Evolutionary conservation across 345 rosid genomes (phyloP).

Genomic region (Pistacia vera): DNA sequence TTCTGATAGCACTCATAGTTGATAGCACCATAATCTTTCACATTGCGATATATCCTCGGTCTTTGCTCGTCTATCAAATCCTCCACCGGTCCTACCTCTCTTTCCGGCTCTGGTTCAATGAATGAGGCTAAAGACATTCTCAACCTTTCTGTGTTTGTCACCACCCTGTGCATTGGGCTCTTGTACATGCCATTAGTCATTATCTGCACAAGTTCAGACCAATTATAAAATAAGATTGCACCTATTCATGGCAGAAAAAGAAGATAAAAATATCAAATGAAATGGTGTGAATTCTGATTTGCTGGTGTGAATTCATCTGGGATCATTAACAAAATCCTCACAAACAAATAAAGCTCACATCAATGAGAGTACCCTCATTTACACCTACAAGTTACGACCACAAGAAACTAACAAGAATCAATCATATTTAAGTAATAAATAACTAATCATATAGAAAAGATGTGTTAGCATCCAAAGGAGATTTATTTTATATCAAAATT

Average conservation of each 20-base stretch:
- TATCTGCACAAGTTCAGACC: slow-evolving; percentile 34
- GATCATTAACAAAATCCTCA: too few species aligned
- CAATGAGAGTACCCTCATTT: too few species aligned
- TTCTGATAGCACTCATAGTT: slow-evolving; percentile 46
- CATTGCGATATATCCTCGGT: slow-evolving; percentile 42
- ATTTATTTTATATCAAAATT: too few species aligned
- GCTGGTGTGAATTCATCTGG: too few species aligned
- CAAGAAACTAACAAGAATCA: too few species aligned
- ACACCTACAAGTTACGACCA: too few species aligned
- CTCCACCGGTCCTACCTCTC: slow-evolving; percentile 37
- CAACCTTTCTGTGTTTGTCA: slow-evolving; percentile 42
- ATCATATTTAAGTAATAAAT: too few species aligned
- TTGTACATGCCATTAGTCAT: slow-evolving; percentile 62
- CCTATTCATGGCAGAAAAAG: not conserved
- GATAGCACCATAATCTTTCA: slow-evolving; percentile 44
- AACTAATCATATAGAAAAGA: too few species aligned
- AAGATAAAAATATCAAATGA: not conserved
- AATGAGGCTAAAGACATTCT: slow-evolving; percentile 49
- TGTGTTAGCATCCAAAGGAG: too few species aligned
- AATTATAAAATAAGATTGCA: not conserved
- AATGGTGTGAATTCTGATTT: too few species aligned
- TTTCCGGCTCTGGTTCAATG: slow-evolving; percentile 42
- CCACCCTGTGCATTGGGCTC: slow-evolving; percentile 51
- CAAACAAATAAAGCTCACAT: too few species aligned
- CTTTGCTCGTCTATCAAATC: slow-evolving; percentile 32